Evolutionary conservation across 2,329 filamentous ascomycete genomes (phyloP).

Genomic region (Aureobasidium zeae): DNA sequence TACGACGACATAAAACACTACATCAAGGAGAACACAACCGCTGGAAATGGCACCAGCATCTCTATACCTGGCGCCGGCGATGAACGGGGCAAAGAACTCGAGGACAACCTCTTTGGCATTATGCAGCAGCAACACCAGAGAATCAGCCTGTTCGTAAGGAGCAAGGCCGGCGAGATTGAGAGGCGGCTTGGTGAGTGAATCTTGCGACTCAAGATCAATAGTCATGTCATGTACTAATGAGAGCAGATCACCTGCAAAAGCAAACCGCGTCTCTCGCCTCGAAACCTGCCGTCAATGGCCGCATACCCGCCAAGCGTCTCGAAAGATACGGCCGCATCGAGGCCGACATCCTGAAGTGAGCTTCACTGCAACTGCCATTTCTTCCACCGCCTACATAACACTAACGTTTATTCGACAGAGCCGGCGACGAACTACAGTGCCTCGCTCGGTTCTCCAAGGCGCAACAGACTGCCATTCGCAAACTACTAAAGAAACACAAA

Average conservation of each 20-base stretch:
- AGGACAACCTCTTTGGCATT: constrained; percentile 61
- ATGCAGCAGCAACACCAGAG: constrained; percentile 67
- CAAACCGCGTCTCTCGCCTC: constrained; percentile 11
- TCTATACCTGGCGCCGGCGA: constrained; percentile 60
- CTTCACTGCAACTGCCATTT: not conserved
- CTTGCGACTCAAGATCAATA: too few relatives aligned
- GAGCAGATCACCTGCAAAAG: constrained; percentile 16
- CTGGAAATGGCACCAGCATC: constrained; percentile 59
- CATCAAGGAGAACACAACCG: constrained; percentile 71
- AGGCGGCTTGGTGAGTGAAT: constrained; percentile 56
- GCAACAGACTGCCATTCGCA: constrained; percentile 67
- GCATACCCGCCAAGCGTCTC: constrained; percentile 37
- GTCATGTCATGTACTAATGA: too few relatives aligned
- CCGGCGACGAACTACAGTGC: constrained; percentile 61
- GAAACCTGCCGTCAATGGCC: constrained; percentile 19
- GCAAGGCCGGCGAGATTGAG: constrained; percentile 70
- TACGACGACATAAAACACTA: constrained; percentile 80
- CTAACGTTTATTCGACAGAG: constrained; percentile 33
- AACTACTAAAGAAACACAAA: constrained; percentile 79
- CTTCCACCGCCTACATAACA: too few relatives aligned
- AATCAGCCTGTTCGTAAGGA: constrained; percentile 67
- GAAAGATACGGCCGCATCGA: constrained; percentile 44
- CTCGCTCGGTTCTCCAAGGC: constrained; percentile 64
- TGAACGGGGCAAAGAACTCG: constrained; percentile 53
- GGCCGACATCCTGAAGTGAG: constrained; percentile 39